Base-by-base conservation (phyloP, 495 filamentous ascomycete species). In the Podospora anserina region DNA sequence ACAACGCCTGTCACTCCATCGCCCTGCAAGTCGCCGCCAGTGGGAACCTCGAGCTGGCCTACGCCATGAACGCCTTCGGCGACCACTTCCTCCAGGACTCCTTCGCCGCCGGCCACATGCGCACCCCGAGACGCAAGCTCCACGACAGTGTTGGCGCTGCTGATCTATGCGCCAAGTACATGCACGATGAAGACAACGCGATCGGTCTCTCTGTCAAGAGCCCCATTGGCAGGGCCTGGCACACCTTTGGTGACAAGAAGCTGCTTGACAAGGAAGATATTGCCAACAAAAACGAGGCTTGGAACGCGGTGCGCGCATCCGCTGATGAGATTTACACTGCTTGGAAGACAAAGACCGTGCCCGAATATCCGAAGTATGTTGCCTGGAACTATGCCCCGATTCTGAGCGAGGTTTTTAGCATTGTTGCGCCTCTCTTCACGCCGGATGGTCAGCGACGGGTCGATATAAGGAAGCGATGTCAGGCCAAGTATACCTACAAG, bases 11-110 rank as follows among this genome's bases (percentile, higher is more conserved):
- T 6, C 72, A 74, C 59, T 55, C 34, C 2, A 57, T 58, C 16
- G 72, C 72, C 4, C 64, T 74, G n/a, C 39, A 64, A 5, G 55
- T 20, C 5, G 72, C 70, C 26, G 58, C 55, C 15, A 9, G 7
- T 1, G 63, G 70, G 16, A 55, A 70, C 23, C 68, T 72, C 6
- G 53, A 63, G n/a, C 20, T 19, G 3, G 72, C 65, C 11, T 74
- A 74, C 59, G 58, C 72, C 39, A 60, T 72, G 32, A 74, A 74
- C 34, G 72, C 72, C n/a, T 74, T 74, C 61, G 72, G 70, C n/a
- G 72, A 74, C 54, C 72, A 72, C 62, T 74, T 63, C 44, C 68
- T 72, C n/a, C 63, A 72, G 57, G 72, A 74, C 57, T 66, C 58
- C 30, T 74, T 74, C 63, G 62, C 72, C 5, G 56, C 70, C 13